Base-by-base conservation (phyloP, 345 rosid genomes). In the Balakata baccata region DNA sequence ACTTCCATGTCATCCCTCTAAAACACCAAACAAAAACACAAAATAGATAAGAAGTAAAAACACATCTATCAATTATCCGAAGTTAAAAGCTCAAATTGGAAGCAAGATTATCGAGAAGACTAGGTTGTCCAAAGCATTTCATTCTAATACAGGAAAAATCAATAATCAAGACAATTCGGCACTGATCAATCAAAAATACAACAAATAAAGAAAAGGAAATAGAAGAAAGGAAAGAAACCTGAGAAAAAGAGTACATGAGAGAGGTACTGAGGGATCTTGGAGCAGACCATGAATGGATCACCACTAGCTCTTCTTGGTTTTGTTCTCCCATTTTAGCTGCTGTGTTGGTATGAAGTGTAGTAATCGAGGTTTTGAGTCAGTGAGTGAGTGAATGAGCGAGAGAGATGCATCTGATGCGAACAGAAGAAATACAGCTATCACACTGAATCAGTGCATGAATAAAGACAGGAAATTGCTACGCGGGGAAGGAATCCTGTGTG, bases 201-300 rank as follows among this genome's bases (percentile, higher is more conserved):
- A 13, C 13, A 60, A 11, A 65, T 17, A 5, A 74, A 23, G 16
- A 41, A 57, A 60, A 13, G 13, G 17, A 11, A 62, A 0, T 2
- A 47, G 41, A 73, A 25, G 69, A 23, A 53, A 5, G 38, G 34
- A 9, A 2, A 13, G 53, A 20, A 51, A 91, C 94, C 94, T 91
- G 92, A 29, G 93, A 80, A 83, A 93, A 93, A 74, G 96, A 91
- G 83, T 93, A 93, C 93, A 89, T 83, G 75, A 93, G 89, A 69
- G 88, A 60, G 77, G 96, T 91, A 74, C 97, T 93, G 71, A 93
- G 96, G 14, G 98, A 91, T 74, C 98, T 84, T 74, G 98, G 97
- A n/a, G 91, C 82, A 57, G 98, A 91, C 96, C 97, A 89, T 22
- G 90, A 85, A 65, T 93, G 98, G 47, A 93, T 91, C 77, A 91